phyloP scores from a whole-genome alignment of 1,139 yeast species.

The Ashbya aceris region DNA sequence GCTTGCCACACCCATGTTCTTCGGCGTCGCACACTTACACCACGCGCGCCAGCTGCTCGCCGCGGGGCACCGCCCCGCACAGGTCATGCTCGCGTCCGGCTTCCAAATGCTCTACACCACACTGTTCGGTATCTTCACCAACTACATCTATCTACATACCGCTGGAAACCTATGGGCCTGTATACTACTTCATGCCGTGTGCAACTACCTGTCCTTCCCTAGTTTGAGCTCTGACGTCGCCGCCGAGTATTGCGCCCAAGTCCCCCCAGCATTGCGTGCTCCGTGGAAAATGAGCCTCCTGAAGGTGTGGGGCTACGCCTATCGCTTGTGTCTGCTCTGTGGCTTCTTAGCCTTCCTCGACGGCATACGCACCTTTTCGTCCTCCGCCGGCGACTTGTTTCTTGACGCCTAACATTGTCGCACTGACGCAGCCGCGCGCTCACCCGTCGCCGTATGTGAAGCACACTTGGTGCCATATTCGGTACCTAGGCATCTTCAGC shows the following conservation, averaged over 20 bases:
- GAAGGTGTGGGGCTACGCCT: conserved; percentile 14
- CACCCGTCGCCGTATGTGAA: too few species aligned
- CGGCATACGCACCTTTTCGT: too few species aligned
- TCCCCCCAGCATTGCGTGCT: not conserved
- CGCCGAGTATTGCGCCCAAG: not conserved
- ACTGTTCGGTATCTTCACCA: conserved; percentile 69
- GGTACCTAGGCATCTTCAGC: too few species aligned
- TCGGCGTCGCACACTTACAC: conserved; percentile 88
- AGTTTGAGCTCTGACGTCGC: conserved; percentile 1
- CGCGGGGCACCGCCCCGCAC: conserved; percentile 23
- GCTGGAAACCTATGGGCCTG: conserved; percentile 53
- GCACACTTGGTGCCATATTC: too few species aligned
- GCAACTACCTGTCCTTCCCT: conserved; percentile 80
- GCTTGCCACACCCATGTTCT: conserved; percentile 53
- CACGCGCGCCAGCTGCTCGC: conserved; percentile 56
- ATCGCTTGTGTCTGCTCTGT: conserved; percentile 8
- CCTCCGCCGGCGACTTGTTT: too few species aligned
- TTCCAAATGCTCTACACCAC: conserved; percentile 70
- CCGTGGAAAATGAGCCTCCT: not conserved
- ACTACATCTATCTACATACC: conserved; percentile 45
- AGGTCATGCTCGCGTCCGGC: conserved; percentile 36
- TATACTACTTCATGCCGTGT: conserved; percentile 55
- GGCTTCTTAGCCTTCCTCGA: not conserved
- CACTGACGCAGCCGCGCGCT: too few species aligned
- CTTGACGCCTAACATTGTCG: too few species aligned